Evolutionary conservation across 371 early-diverging fungal species (phyloP), one percentile per base, ranked within the genome.

Genomic region (Rhizopus sp.): DNA sequence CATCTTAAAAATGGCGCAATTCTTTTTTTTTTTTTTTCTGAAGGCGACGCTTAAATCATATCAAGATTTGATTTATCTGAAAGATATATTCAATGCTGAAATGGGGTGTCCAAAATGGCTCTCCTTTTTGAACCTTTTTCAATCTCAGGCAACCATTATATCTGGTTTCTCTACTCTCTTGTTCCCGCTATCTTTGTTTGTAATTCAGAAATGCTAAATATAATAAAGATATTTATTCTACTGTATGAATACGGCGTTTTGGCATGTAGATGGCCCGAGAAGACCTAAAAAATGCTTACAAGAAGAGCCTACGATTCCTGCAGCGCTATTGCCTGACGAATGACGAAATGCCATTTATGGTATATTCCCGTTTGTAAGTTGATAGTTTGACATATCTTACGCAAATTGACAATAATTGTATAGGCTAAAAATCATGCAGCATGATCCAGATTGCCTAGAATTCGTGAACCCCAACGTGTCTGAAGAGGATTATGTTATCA

Each of bases 351-450:
- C 29, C 29, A 23, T 46, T 46, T 29, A 46, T 46, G n/a, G 29
- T 46, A 16, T 46, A 46, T 29, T 46, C 46, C 1, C 31, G 2
- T 46, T 50, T 50, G 10, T 37, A 52, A 40, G 40, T 52, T 52
- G 41, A 8, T 52, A 40, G 30, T 29, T 52, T 52, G 52, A 40
- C 40, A 52, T 40, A 52, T 30, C 23, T 52, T 40, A 13, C 31
- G 13, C 29, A 30, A 49, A 33, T 49, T 33, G 49, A 32, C 34
- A 33, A 52, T 52, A 40, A 52, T 30, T 52, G 38, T 52, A 3
- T 52, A 52, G 52, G 40, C 30, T 52, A 12, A 23, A 40, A 52
- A 40, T 41, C 31, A 40, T 52, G 7, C 12, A 33, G 30, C 31
- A 38, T 12, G 40, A 52, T 30, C 52, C 52, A 46, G 46, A 46